A percentile compares a stretch with the other conserved stretches of the same genome.
These are phyloP conservation scores for Tuber borchii DNA, from an alignment of 495 filamentous ascomycete genomes.

Conservation along the genomic window DNA sequence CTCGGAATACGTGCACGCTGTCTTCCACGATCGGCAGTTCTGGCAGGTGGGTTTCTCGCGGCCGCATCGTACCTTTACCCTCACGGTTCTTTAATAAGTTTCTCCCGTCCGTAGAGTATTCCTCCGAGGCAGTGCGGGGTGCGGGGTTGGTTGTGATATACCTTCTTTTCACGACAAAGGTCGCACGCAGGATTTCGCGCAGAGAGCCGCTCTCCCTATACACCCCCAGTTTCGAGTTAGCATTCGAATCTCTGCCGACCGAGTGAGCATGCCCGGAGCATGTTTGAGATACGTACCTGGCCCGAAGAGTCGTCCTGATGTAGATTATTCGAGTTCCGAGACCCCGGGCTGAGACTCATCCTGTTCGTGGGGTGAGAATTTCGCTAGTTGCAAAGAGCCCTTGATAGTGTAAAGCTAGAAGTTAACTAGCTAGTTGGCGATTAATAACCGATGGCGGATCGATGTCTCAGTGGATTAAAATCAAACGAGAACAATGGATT, in stretches of 20 bases:
- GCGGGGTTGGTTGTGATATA: slow-evolving; percentile 6
- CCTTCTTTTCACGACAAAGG: slow-evolving; percentile 41
- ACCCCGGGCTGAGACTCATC: neutral
- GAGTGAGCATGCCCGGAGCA: neutral
- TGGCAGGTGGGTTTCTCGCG: slow-evolving; percentile 38
- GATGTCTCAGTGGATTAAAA: neutral
- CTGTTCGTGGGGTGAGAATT: neutral
- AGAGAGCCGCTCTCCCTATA: slow-evolving; percentile 31
- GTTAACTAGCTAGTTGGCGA: neutral
- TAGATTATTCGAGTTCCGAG: neutral
- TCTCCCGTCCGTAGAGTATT: neutral
- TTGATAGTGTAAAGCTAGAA: neutral
- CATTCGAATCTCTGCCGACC: neutral
- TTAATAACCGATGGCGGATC: neutral
- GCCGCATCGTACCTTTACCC: slow-evolving; percentile 34
- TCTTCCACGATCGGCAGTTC: slow-evolving; percentile 39
- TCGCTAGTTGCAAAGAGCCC: neutral
- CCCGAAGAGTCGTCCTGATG: slow-evolving; percentile 2
- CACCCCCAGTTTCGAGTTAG: neutral
- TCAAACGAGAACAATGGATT: neutral
- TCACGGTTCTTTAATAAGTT: slow-evolving; percentile 2
- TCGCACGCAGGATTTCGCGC: slow-evolving; percentile 38
- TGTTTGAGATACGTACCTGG: neutral
- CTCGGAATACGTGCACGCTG: slow-evolving; percentile 36
- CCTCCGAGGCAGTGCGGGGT: neutral